Percentiles rank a stretch among this genome's conserved stretches.
These are phyloP conservation scores for Nectriaceae sp. DNA, from an alignment of 2,329 filamentous ascomycete genomes.

Conservation along the genomic window DNA sequence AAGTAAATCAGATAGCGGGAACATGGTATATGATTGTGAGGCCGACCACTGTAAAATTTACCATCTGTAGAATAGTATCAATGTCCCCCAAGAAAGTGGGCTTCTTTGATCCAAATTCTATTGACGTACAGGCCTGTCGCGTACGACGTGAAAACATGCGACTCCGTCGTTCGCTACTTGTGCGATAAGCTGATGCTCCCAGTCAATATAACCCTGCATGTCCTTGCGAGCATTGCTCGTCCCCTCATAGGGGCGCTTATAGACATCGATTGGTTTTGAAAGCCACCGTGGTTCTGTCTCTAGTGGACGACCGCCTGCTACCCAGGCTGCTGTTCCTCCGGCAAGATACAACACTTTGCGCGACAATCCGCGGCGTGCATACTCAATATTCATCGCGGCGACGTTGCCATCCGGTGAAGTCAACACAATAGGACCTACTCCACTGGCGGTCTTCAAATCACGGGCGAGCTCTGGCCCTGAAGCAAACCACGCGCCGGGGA, in stretches of 20 bases:
- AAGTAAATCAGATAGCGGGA: too few relatives aligned
- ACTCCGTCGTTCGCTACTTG: too few relatives aligned
- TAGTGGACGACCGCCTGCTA: constrained; percentile 16
- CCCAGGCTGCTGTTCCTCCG: constrained; percentile 31
- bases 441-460: constrained; percentile 18
- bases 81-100: too few relatives aligned
- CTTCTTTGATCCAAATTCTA: too few relatives aligned
- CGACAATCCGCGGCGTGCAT: constrained; percentile 4
- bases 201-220: constrained; percentile 34
- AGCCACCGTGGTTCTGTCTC: constrained; percentile 31
- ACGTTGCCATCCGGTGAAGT: constrained; percentile 19
- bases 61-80: too few relatives aligned
- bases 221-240: constrained; percentile 30
- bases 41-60: too few relatives aligned
- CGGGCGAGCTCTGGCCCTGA: constrained; percentile 33
- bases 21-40: too few relatives aligned
- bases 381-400: constrained; percentile 11
- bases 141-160: too few relatives aligned
- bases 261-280: constrained; percentile 34
- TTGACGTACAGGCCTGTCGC: too few relatives aligned
- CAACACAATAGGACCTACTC: constrained; percentile 25
- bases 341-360: constrained; percentile 21
- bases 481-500: constrained; percentile 31
- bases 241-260: constrained; percentile 34
- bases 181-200: constrained; percentile 34